Base-by-base conservation (phyloP, 371 early-diverging fungal species). In the Dichotomocladium elegans region DNA sequence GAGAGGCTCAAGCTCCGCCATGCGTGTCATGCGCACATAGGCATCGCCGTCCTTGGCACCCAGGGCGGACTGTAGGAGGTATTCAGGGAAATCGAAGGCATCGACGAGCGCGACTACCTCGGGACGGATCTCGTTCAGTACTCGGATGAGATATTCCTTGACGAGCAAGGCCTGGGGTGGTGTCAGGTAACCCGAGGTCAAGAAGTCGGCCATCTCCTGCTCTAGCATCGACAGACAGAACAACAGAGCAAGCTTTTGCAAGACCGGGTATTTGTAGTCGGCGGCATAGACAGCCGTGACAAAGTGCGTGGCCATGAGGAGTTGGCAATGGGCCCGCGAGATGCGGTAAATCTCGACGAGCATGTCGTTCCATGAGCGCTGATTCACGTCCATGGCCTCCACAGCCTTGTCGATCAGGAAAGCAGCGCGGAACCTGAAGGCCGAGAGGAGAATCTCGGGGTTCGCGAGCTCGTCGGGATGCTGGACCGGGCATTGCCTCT, bases 81-180 rank as follows among this genome's bases (percentile, higher is more conserved):
- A 74, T 33, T 92, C 92, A 1, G 89, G 75, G 47, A 88, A 68
- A 10, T 77, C 87, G 72, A 89, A 88, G 12, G 84, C 74, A 47
- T 91, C 91, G 0, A 86, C 83, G 15, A 91, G 71, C 0, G 85
- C 80, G 25, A 89, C 83, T 0, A 85, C 87, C 50, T 89, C 78
- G 15, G 81, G 84, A 10, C 93, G 75, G 5, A 92, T 74, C 0
- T 65, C 60, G 47, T 79, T 77, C 8, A 88, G 63, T 2, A 69
- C 19, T 10, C 29, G 30, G 17, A 81, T 73, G 21, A 77, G 57
- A 3, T 62, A 62, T n/a, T 72, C 64, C 28, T 77, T 80, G 19
- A 81, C 51, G 63, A 70, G 60, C 17, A 54, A 22, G 0, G 80
- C 72, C 53, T 87, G 87, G 2, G 55, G 67, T 0, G 77, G 61